phyloP scores from a whole-genome alignment of 1,139 yeast genomes.

The Protomyces macrosporus region DNA sequence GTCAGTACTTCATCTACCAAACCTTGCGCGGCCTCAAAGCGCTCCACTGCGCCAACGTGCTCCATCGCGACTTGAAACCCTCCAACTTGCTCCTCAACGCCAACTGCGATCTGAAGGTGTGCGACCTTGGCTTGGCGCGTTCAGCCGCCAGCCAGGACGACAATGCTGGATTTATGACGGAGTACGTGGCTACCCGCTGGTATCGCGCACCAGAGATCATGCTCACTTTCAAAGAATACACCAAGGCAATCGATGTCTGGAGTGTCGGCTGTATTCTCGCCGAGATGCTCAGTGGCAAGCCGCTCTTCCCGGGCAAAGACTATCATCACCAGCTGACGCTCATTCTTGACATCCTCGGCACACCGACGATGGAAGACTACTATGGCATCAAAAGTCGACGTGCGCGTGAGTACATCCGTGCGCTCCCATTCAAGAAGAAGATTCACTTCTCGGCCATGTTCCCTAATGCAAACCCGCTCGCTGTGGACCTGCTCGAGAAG shows the following conservation, averaged over 20 bases:
- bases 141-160: constrained; percentile 51
- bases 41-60: constrained; percentile 82
- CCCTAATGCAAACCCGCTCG: constrained; percentile 52
- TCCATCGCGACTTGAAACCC: constrained; percentile 91
- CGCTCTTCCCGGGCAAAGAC: constrained; percentile 91
- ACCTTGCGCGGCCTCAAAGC: constrained; percentile 83
- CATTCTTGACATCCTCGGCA: constrained; percentile 83
- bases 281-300: constrained; percentile 80
- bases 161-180: constrained; percentile 77
- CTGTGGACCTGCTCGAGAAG: constrained; percentile 68
- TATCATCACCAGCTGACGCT: constrained; percentile 82
- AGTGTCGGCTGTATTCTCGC: constrained; percentile 94
- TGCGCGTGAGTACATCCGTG: constrained; percentile 78
- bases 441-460: constrained; percentile 53
- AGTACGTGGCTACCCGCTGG: constrained; percentile 97
- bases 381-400: constrained; percentile 72
- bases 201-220: constrained; percentile 95
- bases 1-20: constrained; percentile 89
- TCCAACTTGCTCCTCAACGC: constrained; percentile 79
- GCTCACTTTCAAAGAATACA: constrained; percentile 88
- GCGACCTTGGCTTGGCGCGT: constrained; percentile 93
- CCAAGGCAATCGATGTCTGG: constrained; percentile 96
- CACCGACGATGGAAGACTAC: constrained; percentile 80
- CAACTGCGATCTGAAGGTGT: constrained; percentile 86
- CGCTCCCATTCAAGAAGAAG: constrained; percentile 61